Evolutionary conservation across 106 monocot genomes (phyloP).

Genomic region (Dactylorhiza incarnata): DNA sequence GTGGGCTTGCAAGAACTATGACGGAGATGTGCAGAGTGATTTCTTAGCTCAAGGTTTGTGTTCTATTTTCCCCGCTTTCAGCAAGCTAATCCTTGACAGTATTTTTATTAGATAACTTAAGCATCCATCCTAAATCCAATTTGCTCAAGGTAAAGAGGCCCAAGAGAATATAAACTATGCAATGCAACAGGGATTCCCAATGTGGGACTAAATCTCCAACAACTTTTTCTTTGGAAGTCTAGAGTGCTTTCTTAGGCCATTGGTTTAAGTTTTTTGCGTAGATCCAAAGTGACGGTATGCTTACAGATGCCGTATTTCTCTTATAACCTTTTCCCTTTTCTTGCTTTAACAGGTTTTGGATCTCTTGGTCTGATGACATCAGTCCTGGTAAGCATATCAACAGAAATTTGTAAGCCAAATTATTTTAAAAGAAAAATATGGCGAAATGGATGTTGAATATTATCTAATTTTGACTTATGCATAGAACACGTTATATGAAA

Average conservation of each 20-base stretch:
- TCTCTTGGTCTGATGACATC: slow-evolving; percentile 75
- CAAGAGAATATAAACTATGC: too few relatives aligned
- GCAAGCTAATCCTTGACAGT: neutral
- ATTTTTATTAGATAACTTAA: neutral
- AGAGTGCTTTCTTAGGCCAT: neutral
- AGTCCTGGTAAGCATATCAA: slow-evolving; percentile 29
- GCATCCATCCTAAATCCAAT: too few relatives aligned
- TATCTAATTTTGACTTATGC: too few relatives aligned
- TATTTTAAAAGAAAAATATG: too few relatives aligned
- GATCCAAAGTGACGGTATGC: neutral
- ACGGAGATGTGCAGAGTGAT: slow-evolving; percentile 83
- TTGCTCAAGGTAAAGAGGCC: too few relatives aligned
- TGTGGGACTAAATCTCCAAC: too few relatives aligned
- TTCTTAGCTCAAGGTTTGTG: slow-evolving; percentile 60
- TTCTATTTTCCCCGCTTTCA: neutral
- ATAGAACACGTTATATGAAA: too few relatives aligned
- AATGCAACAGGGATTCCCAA: too few relatives aligned
- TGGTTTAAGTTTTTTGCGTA: neutral
- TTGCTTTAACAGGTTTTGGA: slow-evolving; percentile 49
- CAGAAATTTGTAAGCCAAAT: too few relatives aligned
- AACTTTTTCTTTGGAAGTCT: too few relatives aligned
- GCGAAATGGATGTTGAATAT: too few relatives aligned
- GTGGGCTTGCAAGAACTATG: slow-evolving; percentile 77
- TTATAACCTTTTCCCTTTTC: neutral
- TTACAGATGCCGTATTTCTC: neutral